Conservation (phyloP, 371 early-diverging fungal genomes). For the Apophysomyces variabilis region DNA sequence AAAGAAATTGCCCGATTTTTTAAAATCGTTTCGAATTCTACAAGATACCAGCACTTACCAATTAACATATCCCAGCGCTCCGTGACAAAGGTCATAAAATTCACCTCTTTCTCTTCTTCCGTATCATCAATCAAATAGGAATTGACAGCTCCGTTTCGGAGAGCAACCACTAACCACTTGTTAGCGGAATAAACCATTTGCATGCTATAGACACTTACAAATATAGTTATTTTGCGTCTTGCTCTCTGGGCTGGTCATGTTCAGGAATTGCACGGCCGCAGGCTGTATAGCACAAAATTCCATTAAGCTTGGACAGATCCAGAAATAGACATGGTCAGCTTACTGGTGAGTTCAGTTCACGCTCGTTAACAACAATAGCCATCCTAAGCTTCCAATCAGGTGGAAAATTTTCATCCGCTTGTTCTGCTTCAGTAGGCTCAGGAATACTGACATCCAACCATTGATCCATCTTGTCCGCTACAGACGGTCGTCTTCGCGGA, state of each 20-base stretch:
- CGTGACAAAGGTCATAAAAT: conserved; percentile 32
- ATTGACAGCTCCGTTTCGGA: conserved; percentile 30
- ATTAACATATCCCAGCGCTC: conserved; percentile 42
- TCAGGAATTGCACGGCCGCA: conserved; percentile 18
- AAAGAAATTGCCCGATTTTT: not conserved
- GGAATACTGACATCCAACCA: conserved; percentile 22
- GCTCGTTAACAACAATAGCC: conserved; percentile 20
- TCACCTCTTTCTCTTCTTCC: conserved; percentile 25
- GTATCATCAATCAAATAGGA: conserved; percentile 31
- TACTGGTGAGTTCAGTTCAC: conserved; percentile 15
- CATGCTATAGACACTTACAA: conserved; percentile 5
- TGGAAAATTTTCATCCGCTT: conserved; percentile 10
- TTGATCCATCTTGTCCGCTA: conserved; percentile 18
- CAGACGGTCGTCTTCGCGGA: conserved; percentile 17
- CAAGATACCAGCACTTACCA: conserved; percentile 21
- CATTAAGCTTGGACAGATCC: not conserved
- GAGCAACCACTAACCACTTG: conserved; percentile 25
- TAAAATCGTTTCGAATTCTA: not conserved
- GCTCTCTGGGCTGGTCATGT: not conserved
- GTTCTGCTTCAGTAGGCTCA: conserved; percentile 9
- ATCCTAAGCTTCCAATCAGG: conserved; percentile 22
- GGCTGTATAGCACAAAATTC: not conserved
- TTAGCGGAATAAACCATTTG: not conserved
- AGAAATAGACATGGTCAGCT: not conserved
- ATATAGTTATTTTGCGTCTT: conserved; percentile 13